Evolutionary conservation across 495 filamentous ascomycete genomes (phyloP).

Genomic region (Clohesyomyces aquaticus): DNA sequence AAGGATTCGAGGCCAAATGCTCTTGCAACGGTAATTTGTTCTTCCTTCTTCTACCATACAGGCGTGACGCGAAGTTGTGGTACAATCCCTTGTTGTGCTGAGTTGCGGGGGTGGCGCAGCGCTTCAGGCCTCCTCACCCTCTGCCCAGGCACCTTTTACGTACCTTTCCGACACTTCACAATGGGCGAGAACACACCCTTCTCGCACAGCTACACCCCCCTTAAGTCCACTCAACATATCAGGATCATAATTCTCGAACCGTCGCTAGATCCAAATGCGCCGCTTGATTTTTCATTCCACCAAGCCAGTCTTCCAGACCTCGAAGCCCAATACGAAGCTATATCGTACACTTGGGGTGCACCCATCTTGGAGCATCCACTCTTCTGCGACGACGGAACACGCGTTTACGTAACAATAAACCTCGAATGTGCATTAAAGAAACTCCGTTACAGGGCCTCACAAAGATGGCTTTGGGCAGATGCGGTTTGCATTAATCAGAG

Average conservation of each 20-base stretch:
- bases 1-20: too few species aligned
- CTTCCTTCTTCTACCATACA: too few species aligned
- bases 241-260: constrained; percentile 12
- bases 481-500: constrained; percentile 35
- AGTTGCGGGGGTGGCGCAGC: too few species aligned
- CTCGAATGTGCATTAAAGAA: constrained; percentile 1
- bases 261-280: neutral
- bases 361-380: constrained; percentile 5
- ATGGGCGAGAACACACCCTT: too few species aligned
- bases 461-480: constrained; percentile 15
- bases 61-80: too few species aligned
- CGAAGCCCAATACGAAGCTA: constrained; percentile 14
- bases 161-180: too few species aligned
- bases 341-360: constrained; percentile 26
- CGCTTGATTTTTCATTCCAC: constrained; percentile 11
- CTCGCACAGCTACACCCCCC: neutral
- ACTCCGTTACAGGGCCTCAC: neutral
- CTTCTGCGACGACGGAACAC: neutral
- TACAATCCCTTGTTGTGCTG: too few species aligned
- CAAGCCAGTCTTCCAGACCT: neutral
- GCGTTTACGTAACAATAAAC: constrained; percentile 2
- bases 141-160: too few species aligned
- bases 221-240: neutral
- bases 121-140: too few species aligned
- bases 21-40: too few species aligned